These are phyloP conservation scores for Lodderomyces theae DNA, from an alignment of 1,139 yeast species.

Conservation along the genomic window DNA sequence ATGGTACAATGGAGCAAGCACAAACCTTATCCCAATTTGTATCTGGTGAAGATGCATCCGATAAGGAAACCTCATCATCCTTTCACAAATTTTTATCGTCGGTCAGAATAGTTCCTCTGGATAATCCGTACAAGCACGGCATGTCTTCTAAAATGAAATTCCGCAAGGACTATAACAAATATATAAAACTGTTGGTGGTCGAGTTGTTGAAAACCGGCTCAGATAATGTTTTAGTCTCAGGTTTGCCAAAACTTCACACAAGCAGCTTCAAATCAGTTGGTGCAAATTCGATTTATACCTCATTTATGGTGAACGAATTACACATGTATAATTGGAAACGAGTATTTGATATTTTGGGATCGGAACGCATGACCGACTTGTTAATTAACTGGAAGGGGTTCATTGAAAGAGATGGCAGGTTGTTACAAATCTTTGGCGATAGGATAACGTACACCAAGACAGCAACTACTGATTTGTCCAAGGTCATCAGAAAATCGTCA, in stretches of 20 bases:
- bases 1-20: not conserved
- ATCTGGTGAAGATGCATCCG: not conserved
- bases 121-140: not conserved
- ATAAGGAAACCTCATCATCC: constrained; percentile 9
- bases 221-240: constrained; percentile 1
- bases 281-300: not conserved
- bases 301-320: constrained; percentile 6
- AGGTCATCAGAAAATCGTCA: not conserved
- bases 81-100: constrained; percentile 10
- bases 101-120: constrained; percentile 6
- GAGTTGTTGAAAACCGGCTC: not conserved
- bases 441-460: not conserved
- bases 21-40: not conserved
- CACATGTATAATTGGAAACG: constrained; percentile 29
- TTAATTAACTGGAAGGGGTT: constrained; percentile 29
- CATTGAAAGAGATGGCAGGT: constrained; percentile 14
- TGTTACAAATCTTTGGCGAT: constrained; percentile 39
- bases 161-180: constrained; percentile 3
- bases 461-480: not conserved
- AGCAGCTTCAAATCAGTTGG: not conserved
- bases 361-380: constrained; percentile 26
- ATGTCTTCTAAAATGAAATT: constrained; percentile 2
- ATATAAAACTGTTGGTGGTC: constrained; percentile 1
- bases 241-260: not conserved
- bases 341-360: constrained; percentile 32